Evolutionary conservation across 1,284 basidiomycete species (phyloP).

Genomic region (Ganoderma multipileum): DNA sequence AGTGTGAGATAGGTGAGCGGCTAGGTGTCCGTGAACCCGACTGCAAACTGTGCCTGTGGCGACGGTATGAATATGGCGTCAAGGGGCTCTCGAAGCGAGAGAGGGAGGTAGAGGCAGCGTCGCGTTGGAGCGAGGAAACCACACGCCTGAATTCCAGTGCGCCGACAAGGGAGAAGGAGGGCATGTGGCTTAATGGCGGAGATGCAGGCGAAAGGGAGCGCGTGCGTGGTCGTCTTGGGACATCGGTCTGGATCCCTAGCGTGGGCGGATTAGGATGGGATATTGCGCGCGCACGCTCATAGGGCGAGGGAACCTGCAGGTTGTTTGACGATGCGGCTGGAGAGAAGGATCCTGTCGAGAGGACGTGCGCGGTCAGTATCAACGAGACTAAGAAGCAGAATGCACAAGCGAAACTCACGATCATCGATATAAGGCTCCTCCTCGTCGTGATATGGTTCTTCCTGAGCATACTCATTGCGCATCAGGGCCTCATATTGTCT

Average conservation of each 20-base stretch:
- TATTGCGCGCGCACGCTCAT: conserved; percentile 42
- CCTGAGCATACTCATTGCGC: conserved; percentile 66
- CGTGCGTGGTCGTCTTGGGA: conserved; percentile 45
- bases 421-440: conserved; percentile 66
- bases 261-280: conserved; percentile 49
- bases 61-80: conserved; percentile 76
- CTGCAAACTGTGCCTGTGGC: conserved; percentile 57
- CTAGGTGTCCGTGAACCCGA: conserved; percentile 38
- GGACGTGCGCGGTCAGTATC: neutral
- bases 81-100: conserved; percentile 72
- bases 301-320: conserved; percentile 28
- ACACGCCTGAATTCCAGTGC: conserved; percentile 95
- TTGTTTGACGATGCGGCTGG: conserved; percentile 15
- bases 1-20: conserved; percentile 26
- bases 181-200: conserved; percentile 58
- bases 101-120: conserved; percentile 64
- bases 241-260: conserved; percentile 48
- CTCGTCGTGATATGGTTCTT: conserved; percentile 51
- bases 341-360: conserved; percentile 1
- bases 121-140: conserved; percentile 77
- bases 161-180: conserved; percentile 89
- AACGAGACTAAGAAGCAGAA: neutral
- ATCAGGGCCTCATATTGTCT: conserved; percentile 58
- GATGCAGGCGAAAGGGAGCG: conserved; percentile 47
- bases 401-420: conserved; percentile 49